phyloP scores from a whole-genome alignment of 805 yeast genomes.

The Priceomyces medius region DNA sequence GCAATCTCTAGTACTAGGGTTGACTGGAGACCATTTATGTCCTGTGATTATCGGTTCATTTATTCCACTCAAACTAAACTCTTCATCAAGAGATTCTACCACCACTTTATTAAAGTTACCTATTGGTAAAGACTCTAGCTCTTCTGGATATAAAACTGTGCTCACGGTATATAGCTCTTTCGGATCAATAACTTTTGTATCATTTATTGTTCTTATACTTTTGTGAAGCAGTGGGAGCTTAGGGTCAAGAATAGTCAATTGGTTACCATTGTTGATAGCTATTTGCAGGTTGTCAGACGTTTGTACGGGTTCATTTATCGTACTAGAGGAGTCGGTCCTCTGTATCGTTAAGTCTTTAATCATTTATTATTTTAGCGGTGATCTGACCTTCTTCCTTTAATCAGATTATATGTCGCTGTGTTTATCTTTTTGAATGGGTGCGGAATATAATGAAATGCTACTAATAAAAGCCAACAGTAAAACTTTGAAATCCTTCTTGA shows the following conservation, averaged over 20 bases:
- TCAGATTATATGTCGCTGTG: background rate
- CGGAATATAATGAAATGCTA: background rate
- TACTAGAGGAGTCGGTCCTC: slow-evolving; percentile 14
- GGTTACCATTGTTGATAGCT: slow-evolving; percentile 34
- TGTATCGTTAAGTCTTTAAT: slow-evolving; percentile 13
- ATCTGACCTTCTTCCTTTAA: background rate
- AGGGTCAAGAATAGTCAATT: slow-evolving; percentile 37
- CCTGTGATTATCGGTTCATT: slow-evolving; percentile 31
- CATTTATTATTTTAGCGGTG: slow-evolving; percentile 6
- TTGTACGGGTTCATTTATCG: slow-evolving; percentile 27
- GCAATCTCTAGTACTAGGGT: slow-evolving; percentile 24
- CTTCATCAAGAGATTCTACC: slow-evolving; percentile 25
- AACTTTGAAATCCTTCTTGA: too few relatives aligned
- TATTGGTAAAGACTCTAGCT: slow-evolving; percentile 25
- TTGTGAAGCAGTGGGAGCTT: slow-evolving; percentile 33
- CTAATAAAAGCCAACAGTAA: background rate
- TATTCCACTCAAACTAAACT: slow-evolving; percentile 30
- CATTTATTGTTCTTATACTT: slow-evolving; percentile 18
- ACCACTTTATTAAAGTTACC: slow-evolving; percentile 26
- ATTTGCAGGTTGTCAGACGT: slow-evolving; percentile 36
- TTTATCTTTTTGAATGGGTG: slow-evolving; percentile 3
- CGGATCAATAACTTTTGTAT: slow-evolving; percentile 19
- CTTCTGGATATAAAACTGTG: slow-evolving; percentile 27
- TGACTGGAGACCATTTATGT: slow-evolving; percentile 35
- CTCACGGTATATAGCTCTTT: slow-evolving; percentile 25